Evolutionary conservation across 345 rosid species (phyloP).

Genomic region (Populus pruinosa): DNA sequence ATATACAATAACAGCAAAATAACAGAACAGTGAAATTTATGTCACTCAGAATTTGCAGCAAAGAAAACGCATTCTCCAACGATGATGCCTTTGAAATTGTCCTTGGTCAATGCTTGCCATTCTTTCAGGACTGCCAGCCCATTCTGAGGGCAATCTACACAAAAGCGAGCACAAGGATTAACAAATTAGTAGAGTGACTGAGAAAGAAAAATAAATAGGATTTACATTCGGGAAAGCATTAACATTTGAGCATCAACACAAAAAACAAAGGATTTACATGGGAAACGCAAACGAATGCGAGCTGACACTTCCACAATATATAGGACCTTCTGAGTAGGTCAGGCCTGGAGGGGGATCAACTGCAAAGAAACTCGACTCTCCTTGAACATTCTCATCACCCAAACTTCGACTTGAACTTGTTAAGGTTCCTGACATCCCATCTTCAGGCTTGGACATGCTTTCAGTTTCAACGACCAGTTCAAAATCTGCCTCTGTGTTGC

Average conservation of each 20-base stretch:
- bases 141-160: constrained; percentile 4
- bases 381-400: not conserved
- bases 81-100: not conserved
- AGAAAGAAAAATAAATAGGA: not conserved
- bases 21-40: not conserved
- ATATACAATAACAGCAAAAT: not conserved
- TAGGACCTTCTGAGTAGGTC: not conserved
- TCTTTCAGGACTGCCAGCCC: not conserved
- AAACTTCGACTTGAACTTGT: constrained; percentile 4
- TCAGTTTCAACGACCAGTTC: constrained; percentile 1
- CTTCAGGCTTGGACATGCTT: not conserved
- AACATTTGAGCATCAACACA: not conserved
- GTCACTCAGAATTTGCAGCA: constrained; percentile 2
- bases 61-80: constrained; percentile 6
- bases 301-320: constrained; percentile 15
- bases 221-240: not conserved
- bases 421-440: constrained; percentile 4
- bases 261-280: constrained; percentile 21
- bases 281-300: constrained; percentile 42
- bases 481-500: not conserved
- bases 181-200: not conserved
- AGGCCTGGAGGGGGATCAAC: not conserved
- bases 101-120: not conserved
- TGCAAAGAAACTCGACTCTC: constrained; percentile 1
- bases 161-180: not conserved